phyloP scores from a whole-genome alignment of 139 green algal genomes.

The Volvox africanus region DNA sequence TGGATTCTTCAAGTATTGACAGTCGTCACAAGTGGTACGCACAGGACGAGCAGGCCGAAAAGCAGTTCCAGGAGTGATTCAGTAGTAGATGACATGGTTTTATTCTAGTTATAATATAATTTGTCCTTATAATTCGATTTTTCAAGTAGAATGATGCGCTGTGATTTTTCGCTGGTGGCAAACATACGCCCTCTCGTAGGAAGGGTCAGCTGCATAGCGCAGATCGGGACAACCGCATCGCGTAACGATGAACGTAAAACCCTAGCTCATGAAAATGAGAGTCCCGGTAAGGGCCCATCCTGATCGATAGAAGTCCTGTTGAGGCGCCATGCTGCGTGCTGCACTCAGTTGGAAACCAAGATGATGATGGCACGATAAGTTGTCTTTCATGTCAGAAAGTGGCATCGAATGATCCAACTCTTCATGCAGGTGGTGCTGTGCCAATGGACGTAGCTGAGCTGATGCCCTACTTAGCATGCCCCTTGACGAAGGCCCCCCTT shows the following conservation, averaged over 20 bases:
- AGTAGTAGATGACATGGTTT: no score
- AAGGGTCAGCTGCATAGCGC: not conserved
- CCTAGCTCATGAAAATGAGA: no score
- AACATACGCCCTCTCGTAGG: not conserved
- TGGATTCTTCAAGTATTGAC: not conserved
- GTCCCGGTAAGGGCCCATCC: no score
- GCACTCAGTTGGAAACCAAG: no score
- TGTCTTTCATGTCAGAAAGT: no score
- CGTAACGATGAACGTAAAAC: not conserved
- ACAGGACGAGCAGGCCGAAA: not conserved
- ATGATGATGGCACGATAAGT: no score
- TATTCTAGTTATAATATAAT: no score
- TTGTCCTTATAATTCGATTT: no score
- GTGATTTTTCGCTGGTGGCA: not conserved
- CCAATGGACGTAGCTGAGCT: not conserved
- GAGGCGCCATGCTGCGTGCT: no score
- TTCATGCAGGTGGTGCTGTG: not conserved
- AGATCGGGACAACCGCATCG: not conserved
- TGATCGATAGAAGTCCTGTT: no score
- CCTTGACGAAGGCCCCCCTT: constrained; percentile 23
- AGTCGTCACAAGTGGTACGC: not conserved
- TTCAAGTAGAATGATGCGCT: not conserved
- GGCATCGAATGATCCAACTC: no score
- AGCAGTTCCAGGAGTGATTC: no score
- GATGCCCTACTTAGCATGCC: constrained; percentile 39